phyloP scores from a whole-genome alignment of 768 basidiomycete species.

The Russula sp. region DNA sequence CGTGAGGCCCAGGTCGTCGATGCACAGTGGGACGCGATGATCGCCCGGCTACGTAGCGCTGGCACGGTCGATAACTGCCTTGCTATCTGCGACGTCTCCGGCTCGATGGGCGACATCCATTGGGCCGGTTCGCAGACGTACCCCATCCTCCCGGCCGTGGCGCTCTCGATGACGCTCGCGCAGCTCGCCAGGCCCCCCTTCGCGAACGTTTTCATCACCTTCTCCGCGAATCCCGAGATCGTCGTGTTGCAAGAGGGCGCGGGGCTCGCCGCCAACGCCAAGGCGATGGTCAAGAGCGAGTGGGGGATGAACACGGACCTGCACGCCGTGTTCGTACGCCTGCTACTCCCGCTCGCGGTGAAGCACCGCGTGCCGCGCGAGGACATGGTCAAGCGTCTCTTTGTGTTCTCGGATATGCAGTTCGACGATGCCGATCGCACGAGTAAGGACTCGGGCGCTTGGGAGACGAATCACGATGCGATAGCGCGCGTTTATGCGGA shows the following conservation, averaged over 20 bases:
- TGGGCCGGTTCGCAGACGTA: neutral
- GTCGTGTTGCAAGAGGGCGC: slow-evolving; percentile 42
- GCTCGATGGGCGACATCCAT: slow-evolving; percentile 52
- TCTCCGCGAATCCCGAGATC: slow-evolving; percentile 47
- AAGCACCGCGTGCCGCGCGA: slow-evolving; percentile 51
- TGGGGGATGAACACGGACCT: slow-evolving; percentile 64
- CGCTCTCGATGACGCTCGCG: slow-evolving; percentile 61
- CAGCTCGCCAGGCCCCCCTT: slow-evolving; percentile 60
- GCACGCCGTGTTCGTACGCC: slow-evolving; percentile 51
- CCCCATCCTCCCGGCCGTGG: slow-evolving; percentile 58
- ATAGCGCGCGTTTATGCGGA: slow-evolving; percentile 48
- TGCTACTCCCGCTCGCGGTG: slow-evolving; percentile 57
- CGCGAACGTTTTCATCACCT: slow-evolving; percentile 61
- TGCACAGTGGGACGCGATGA: slow-evolving; percentile 60
- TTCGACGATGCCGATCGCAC: slow-evolving; percentile 41
- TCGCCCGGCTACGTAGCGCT: slow-evolving; percentile 45
- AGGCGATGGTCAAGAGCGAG: slow-evolving; percentile 30
- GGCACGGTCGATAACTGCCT: slow-evolving; percentile 56
- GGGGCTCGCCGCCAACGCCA: slow-evolving; percentile 36
- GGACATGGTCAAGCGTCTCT: slow-evolving; percentile 71
- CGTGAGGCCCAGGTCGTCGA: slow-evolving; percentile 44
- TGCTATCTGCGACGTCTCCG: slow-evolving; percentile 70
- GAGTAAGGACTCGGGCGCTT: slow-evolving; percentile 25
- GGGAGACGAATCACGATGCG: slow-evolving; percentile 59
- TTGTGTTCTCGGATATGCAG: slow-evolving; percentile 78